These are phyloP conservation scores for Aspergillus pseudoterreus DNA, from an alignment of 2,329 filamentous ascomycete species.

Conservation along the genomic window DNA sequence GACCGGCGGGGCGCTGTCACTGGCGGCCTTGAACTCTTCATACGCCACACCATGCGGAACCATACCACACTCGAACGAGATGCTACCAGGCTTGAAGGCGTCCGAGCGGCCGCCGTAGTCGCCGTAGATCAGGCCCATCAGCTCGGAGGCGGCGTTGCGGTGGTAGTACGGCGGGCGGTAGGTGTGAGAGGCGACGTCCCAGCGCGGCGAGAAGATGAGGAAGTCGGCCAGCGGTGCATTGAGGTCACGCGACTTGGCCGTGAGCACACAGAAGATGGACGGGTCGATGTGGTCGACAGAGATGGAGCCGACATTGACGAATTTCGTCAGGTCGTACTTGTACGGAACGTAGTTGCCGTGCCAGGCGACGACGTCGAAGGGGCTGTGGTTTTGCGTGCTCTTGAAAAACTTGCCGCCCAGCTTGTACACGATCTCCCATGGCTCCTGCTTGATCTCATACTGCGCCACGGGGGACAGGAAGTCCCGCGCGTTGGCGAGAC, in stretches of 20 bases:
- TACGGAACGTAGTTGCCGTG: slow-evolving; percentile 60
- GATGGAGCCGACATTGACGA: slow-evolving; percentile 39
- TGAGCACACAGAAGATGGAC: slow-evolving; percentile 40
- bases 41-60: slow-evolving; percentile 35
- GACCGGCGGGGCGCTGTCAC: slow-evolving; percentile 22
- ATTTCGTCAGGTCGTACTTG: slow-evolving; percentile 42
- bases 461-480: slow-evolving; percentile 60
- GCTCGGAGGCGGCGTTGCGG: slow-evolving; percentile 38
- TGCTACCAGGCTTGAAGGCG: slow-evolving; percentile 30
- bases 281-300: slow-evolving; percentile 41
- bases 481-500: slow-evolving; percentile 62
- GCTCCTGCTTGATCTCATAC: slow-evolving; percentile 54
- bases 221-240: slow-evolving; percentile 35
- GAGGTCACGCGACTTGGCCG: slow-evolving; percentile 35
- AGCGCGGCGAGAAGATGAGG: slow-evolving; percentile 38
- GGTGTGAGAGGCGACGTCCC: slow-evolving; percentile 39
- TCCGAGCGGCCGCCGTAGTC: slow-evolving; percentile 33
- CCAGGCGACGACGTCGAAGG: slow-evolving; percentile 70
- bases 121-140: slow-evolving; percentile 38
- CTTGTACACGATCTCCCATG: slow-evolving; percentile 60
- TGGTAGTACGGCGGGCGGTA: slow-evolving; percentile 43
- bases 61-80: slow-evolving; percentile 36
- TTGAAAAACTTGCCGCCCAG: slow-evolving; percentile 59
- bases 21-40: slow-evolving; percentile 31
- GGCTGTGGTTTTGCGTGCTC: slow-evolving; percentile 60